Percentiles rank a stretch among this genome's conserved stretches.
Conservation (phyloP, 2,329 filamentous ascomycete genomes). For the Diaporthe ampelina region DNA sequence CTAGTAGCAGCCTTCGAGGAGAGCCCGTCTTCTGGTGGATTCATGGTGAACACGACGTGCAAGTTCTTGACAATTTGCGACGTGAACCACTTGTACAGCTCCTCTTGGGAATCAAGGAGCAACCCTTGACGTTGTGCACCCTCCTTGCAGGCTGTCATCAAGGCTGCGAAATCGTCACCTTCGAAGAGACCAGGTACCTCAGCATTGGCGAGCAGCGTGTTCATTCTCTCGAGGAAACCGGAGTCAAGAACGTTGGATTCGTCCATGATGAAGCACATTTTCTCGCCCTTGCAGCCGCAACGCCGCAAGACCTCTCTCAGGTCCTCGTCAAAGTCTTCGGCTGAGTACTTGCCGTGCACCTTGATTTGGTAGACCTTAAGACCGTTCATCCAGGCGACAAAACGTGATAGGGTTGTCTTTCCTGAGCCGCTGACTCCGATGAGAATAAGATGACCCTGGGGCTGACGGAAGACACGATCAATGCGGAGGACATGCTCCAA, state of each 20-base stretch:
- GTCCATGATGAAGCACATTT: slow-evolving; percentile 99
- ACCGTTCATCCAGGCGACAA: slow-evolving; percentile 99
- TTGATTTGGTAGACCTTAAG: slow-evolving; percentile 99
- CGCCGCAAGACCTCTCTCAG: slow-evolving; percentile 92
- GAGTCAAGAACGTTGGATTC: slow-evolving; percentile 99
- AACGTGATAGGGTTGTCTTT: slow-evolving; percentile 97
- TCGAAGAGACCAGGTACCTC: slow-evolving; percentile 99
- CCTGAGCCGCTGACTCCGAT: slow-evolving; percentile 99
- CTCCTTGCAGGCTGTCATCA: slow-evolving; percentile 99
- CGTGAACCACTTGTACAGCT: slow-evolving; percentile 99
- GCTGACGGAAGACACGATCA: slow-evolving; percentile 97
- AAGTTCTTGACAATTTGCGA: slow-evolving; percentile 99
- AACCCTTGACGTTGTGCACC: slow-evolving; percentile 96
- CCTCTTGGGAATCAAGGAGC: slow-evolving; percentile 95
- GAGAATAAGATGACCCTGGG: slow-evolving; percentile 96
- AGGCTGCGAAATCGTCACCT: slow-evolving; percentile 96
- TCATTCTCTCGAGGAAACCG: slow-evolving; percentile 99
- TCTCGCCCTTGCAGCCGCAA: slow-evolving; percentile 97
- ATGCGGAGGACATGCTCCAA: slow-evolving; percentile 98
- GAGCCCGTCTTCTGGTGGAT: slow-evolving; percentile 94
- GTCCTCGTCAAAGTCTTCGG: slow-evolving; percentile 98
- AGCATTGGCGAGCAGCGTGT: slow-evolving; percentile 97
- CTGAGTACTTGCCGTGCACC: slow-evolving; percentile 98
- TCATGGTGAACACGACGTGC: slow-evolving; percentile 99
- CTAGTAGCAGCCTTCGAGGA: slow-evolving; percentile 97